Conservation (phyloP, 768 basidiomycete genomes). For the Mycena belliarum region DNA sequence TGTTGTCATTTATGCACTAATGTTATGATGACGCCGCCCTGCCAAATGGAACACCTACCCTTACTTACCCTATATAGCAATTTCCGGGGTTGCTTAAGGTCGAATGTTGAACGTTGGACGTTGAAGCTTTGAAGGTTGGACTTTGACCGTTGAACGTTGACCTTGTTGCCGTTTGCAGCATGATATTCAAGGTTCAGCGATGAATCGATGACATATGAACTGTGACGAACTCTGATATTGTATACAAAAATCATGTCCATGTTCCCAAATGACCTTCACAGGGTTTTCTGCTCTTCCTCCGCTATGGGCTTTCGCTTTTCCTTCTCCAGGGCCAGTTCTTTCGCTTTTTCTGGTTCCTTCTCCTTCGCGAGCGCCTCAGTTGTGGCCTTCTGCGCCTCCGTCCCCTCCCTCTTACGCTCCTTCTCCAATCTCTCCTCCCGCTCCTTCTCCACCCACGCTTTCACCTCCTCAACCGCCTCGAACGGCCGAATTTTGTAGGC, state of each 20-base stretch:
- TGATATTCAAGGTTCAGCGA: too few species aligned
- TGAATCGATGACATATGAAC: too few species aligned
- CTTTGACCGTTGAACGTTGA: too few species aligned
- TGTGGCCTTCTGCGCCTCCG: constrained; percentile 5
- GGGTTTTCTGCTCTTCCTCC: not conserved
- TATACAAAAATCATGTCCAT: not conserved
- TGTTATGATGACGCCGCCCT: too few species aligned
- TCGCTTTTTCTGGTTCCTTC: constrained; percentile 1
- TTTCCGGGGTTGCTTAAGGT: too few species aligned
- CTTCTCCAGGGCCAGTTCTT: not conserved
- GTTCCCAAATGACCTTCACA: too few species aligned
- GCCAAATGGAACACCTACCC: too few species aligned
- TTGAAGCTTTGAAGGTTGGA: too few species aligned
- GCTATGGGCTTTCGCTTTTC: not conserved
- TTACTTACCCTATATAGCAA: too few species aligned
- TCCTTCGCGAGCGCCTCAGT: constrained; percentile 14
- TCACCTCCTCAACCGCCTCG: constrained; percentile 43
- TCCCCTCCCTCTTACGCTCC: constrained; percentile 19
- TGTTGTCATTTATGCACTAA: too few species aligned
- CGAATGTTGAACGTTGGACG: too few species aligned
- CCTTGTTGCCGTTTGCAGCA: too few species aligned
- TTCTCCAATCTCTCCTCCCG: constrained; percentile 2
- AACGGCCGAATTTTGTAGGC: constrained; percentile 55
- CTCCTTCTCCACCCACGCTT: constrained; percentile 48
- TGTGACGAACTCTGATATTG: not conserved